These are phyloP conservation scores for Trypanosoma mega DNA, from an alignment of 208 protist species.

Conservation along the genomic window DNA sequence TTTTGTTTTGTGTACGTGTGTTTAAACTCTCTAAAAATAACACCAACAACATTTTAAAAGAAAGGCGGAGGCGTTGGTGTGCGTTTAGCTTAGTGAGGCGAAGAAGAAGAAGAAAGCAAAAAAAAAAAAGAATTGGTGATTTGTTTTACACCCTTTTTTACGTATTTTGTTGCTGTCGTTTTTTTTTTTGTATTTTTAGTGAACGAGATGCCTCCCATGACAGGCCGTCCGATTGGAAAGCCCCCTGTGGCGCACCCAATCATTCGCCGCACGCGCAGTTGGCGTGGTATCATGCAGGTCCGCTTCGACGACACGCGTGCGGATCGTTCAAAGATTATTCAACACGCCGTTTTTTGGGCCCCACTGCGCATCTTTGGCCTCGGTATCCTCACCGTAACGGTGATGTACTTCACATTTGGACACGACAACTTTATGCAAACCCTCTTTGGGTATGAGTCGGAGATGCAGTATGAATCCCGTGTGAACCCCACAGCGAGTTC, in stretches of 20 bases:
- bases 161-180: too few relatives aligned
- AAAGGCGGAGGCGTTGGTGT: too few relatives aligned
- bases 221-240: conserved; percentile 21
- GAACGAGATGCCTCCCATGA: conserved; percentile 19
- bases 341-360: conserved; percentile 72
- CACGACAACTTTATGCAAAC: conserved; percentile 86
- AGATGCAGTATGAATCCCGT: conserved; percentile 86
- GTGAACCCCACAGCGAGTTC: conserved; percentile 63
- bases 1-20: too few relatives aligned
- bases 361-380: conserved; percentile 77
- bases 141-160: too few relatives aligned
- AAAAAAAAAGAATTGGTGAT: too few relatives aligned
- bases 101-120: too few relatives aligned
- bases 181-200: not conserved
- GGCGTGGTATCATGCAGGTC: conserved; percentile 89
- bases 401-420: conserved; percentile 68
- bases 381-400: conserved; percentile 36
- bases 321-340: conserved; percentile 55
- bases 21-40: too few relatives aligned
- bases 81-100: too few relatives aligned
- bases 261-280: conserved; percentile 85
- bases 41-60: too few relatives aligned
- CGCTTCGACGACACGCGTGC: conserved; percentile 80
- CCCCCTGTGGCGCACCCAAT: conserved; percentile 41
- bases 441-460: conserved; percentile 86